Percentiles rank a stretch among this genome's conserved stretches.
These are phyloP conservation scores for Amoebophrya sp. DNA, from an alignment of 169 alveolate genomes.

Conservation along the genomic window DNA sequence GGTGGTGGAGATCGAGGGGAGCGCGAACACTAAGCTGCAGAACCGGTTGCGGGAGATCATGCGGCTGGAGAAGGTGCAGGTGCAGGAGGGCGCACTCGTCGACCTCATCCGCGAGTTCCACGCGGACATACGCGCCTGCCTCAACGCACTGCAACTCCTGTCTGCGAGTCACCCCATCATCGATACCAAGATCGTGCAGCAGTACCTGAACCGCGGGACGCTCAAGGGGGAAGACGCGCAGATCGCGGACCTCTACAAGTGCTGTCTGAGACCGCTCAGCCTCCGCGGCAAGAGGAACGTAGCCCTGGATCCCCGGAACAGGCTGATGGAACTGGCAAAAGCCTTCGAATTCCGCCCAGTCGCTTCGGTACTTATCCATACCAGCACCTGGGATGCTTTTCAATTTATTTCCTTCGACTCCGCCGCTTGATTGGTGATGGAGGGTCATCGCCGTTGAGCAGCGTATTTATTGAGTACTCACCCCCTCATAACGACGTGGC, in stretches of 20 bases:
- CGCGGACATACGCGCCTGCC: conserved; percentile 9
- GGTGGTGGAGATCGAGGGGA: not conserved
- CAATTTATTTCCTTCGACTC: no score
- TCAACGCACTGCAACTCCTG: not conserved
- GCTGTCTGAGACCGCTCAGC: not conserved
- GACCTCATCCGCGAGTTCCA: not conserved
- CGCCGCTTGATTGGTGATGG: no score
- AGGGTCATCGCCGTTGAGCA: no score
- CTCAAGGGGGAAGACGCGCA: not conserved
- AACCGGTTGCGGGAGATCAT: not conserved
- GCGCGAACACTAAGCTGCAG: not conserved
- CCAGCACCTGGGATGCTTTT: no score
- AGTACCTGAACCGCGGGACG: not conserved
- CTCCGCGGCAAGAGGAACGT: not conserved
- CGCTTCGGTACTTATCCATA: not conserved
- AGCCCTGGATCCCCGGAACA: not conserved
- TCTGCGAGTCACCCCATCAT: not conserved
- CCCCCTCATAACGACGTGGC: no score
- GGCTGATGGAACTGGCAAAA: not conserved
- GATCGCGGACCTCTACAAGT: not conserved
- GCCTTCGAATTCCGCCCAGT: not conserved
- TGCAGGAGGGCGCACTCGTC: not conserved
- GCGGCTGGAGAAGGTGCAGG: not conserved
- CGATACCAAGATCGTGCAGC: not conserved
- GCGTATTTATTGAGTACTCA: no score